Evolutionary conservation across 257 asterid species (phyloP), one percentile per base, ranked within the genome.

Genomic region (Ligustrum vulgare): DNA sequence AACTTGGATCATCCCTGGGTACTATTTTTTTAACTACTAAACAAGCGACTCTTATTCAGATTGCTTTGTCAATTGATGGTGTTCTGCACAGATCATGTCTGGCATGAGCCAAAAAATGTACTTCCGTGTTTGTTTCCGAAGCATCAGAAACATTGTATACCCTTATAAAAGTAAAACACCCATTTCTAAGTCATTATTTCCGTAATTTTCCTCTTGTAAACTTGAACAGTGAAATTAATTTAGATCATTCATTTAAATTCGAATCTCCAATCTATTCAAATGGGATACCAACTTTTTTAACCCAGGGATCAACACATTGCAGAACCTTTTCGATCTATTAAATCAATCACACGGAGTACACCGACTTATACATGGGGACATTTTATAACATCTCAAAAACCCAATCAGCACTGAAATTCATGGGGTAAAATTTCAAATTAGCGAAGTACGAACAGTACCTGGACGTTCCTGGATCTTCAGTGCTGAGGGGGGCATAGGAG

Each of bases 401-500:
- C 37, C 72, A 11, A 68, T 37, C 8, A 68, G 33, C 2, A 18
- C 51, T n/a, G 9, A 37, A 35, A 22, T 45, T 9, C 12, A 54
- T 2, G 4, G 25, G 15, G 11, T 16, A 45, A 43, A 37, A 23
- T 43, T 60, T 45, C 20, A 69, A 32, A 71, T 45, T 84, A 6
- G 5, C 31, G 39, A 64, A 69, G 63, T 31, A 15, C 33, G 28
- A 36, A 23, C 45, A 41, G 6, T 78, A 88, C 91, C 93, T 86
- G 47, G 91, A 88, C 35, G 93, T 86, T 16, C 88, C 91, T 2
- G 93, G 91, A 79, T 88, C 93, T 72, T 88, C 93, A 3, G 91
- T 88, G 76, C 91, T 88, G 31, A 86, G 87, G 32, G 88, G 93
- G 80, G 93, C 77, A 68, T 88, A 88, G 20, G 84, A 79, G 41